Evolutionary conservation across 495 filamentous ascomycete genomes (phyloP), one percentile per base, ranked within the genome.

Genomic region (Glonium stellatum): DNA sequence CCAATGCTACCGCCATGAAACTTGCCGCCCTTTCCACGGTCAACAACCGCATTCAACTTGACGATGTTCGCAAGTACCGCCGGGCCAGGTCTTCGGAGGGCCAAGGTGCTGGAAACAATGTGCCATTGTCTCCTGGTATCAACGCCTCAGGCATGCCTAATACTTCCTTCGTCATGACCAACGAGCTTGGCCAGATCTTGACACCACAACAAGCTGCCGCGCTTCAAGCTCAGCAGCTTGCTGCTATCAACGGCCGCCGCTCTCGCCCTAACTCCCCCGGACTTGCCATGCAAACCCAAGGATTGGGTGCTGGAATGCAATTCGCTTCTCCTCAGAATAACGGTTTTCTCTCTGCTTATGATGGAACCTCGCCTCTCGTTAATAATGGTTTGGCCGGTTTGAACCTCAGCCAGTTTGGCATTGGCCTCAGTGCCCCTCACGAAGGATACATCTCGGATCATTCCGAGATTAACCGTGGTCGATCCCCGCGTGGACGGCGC

Each of bases 1-100:
- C 93, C 47, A 97, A 97, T 71, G 95, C 93, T 9, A 97, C 93
- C 10, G 93, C 93, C 15, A 98, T 98, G 93, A 98, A 97, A 73
- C 82, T 98, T 44, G 93, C 93, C 55, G 93, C 93, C 19, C 77
- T 98, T 39, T 97, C 92, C 11, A 98, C 93, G 4, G 93, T 98
- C 57, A 97, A 97, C 76, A 97, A 97, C 73, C 88, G 93, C 19
- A 96, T 98, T 69, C 92, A 95, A 37, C 79, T 98, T 60, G 93
- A 98, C 63, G 92, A 97, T 73, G 91, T 90, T 53, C 88, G 90
- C 61, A 96, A 96, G 72, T 97, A 92, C 72, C 89, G 92, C 52
- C 85, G 92, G 58, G 85, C 89, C 69, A 85, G 92, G 59, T 96
- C 91, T 59, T 91, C 92, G 64, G 93, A 96, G 64, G 88, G 87